Evolutionary conservation across 345 rosid genomes (phyloP), one percentile per base, ranked within the genome.

Genomic region (Garcia nutans): DNA sequence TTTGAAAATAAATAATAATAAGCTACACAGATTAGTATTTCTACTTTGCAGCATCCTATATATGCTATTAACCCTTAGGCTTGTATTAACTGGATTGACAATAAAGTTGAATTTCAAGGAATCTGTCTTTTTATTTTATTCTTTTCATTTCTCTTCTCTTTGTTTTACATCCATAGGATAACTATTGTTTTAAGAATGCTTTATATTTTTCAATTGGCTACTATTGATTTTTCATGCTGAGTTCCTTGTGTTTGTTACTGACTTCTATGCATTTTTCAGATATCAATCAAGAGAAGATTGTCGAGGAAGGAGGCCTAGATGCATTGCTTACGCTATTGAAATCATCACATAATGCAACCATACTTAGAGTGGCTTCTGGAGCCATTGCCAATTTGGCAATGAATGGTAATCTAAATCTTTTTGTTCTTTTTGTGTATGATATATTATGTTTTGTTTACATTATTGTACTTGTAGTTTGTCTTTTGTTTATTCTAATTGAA

Each of bases 351-450:
- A 91, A 89, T 64, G 69, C 91, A 60, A 92, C 98, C 54, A 87
- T 94, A 70, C 93, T 92, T 68, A 84, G 97, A 86, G 98, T 94
- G 84, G 97, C 98, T 79, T 90, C 97, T 26, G 98, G 98, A 54
- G 98, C 98, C 77, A 88, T 94, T 68, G 98, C 98, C 57, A 94
- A 94, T 85, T 85, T 94, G 82, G 97, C 98, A 68, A 94, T 94
- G 98, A 94, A 92, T 44, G 97, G 98, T 94, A 84, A 76, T 80
- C 52, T 57, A 49, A 70, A 45, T 75, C 20, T 22, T 70, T 50
- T 54, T 70, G 49, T 60, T 56, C 62, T 67, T 50, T 69, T 62
- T 24, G 62, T 74, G 16, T 76, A 33, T 76, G 77, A 65, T 65
- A 20, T 45, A 66, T 44, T 80, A 45, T 28, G 13, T 64, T 6